Evolutionary conservation across 352 stramenopile species (phyloP).

Genomic region (Globisporangium recalcitrans): DNA sequence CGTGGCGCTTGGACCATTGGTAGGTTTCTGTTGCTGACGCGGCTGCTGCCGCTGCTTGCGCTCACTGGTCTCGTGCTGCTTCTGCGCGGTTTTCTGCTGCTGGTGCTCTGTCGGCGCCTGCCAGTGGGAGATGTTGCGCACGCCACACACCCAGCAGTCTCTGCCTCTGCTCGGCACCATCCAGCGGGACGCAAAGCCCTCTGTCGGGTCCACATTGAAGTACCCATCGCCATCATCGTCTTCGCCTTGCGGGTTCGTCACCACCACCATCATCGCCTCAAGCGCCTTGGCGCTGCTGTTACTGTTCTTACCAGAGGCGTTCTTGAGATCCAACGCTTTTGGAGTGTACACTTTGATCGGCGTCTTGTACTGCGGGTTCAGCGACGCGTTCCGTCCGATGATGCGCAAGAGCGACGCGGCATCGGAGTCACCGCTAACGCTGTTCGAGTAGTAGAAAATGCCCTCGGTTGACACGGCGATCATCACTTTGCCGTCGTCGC

Average conservation of each 20-base stretch:
- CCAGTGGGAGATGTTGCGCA: constrained; percentile 72
- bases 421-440: constrained; percentile 12
- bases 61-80: constrained; percentile 12
- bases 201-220: constrained; percentile 67
- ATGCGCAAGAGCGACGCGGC: constrained; percentile 33
- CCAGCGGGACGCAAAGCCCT: constrained; percentile 61
- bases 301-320: neutral
- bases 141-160: constrained; percentile 75
- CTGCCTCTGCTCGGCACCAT: constrained; percentile 52
- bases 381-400: constrained; percentile 63
- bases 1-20: neutral
- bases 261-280: constrained; percentile 62
- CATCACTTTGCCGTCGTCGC: constrained; percentile 51
- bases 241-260: constrained; percentile 56
- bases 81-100: constrained; percentile 23
- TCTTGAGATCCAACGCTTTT: constrained; percentile 12
- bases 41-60: constrained; percentile 5
- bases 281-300: constrained; percentile 4
- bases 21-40: neutral
- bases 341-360: constrained; percentile 74
- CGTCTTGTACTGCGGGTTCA: constrained; percentile 58
- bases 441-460: constrained; percentile 73
- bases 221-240: constrained; percentile 51
- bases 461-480: constrained; percentile 62
- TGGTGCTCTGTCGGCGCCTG: constrained; percentile 29